phyloP scores from a whole-genome alignment of 768 basidiomycete genomes.

The Lactarius quietus region DNA sequence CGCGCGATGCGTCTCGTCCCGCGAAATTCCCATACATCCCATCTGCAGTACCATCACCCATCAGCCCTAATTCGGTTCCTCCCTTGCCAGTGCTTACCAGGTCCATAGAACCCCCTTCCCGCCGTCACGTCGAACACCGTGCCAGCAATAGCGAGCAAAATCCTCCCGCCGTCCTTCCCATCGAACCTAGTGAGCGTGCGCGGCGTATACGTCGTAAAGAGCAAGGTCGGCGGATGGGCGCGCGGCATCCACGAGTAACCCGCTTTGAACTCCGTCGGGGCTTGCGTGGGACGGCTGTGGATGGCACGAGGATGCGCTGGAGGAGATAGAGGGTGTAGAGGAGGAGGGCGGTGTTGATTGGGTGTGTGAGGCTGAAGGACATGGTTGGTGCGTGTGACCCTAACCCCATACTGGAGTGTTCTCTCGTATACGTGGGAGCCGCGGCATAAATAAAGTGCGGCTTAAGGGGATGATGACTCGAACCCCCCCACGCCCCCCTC shows the following conservation, averaged over 20 bases:
- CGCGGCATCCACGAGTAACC: constrained; percentile 94
- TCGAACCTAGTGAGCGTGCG: constrained; percentile 63
- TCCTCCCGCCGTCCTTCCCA: constrained; percentile 61
- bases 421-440: not conserved
- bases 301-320: constrained; percentile 69
- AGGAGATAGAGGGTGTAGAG: constrained; percentile 76
- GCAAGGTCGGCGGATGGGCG: constrained; percentile 68
- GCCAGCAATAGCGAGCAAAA: constrained; percentile 82
- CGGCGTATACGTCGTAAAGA: constrained; percentile 69
- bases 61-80: too few species aligned
- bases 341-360: constrained; percentile 75
- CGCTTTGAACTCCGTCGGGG: constrained; percentile 70
- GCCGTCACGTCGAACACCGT: constrained; percentile 90
- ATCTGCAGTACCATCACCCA: constrained; percentile 36
- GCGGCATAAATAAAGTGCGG: not conserved
- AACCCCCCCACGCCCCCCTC: not conserved
- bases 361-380: constrained; percentile 55
- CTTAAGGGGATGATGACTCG: not conserved
- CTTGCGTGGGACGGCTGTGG: constrained; percentile 44
- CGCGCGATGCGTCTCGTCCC: constrained; percentile 92
- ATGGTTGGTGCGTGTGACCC: constrained; percentile 23
- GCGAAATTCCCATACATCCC: constrained; percentile 98
- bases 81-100: constrained; percentile 57
- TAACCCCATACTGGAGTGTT: not conserved
- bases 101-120: constrained; percentile 92